Conservation (phyloP, 805 yeast species). For the Jamesozyma piceae region DNA sequence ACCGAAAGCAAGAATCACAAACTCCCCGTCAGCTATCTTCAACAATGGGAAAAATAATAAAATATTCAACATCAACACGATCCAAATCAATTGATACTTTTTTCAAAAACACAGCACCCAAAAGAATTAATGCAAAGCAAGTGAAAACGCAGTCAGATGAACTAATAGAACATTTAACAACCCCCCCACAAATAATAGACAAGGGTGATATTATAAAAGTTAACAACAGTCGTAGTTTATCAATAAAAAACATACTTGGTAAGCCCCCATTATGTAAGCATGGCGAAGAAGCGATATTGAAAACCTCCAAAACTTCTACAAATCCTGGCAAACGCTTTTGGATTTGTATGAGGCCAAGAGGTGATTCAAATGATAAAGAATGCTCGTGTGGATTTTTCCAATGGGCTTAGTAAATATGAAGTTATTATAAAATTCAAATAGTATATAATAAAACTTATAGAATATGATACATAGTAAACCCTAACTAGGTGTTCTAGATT, state of each 20-base stretch:
- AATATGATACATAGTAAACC: neutral
- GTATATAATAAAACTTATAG: neutral
- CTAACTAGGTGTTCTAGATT: neutral
- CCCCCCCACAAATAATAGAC: neutral
- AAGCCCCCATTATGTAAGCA: conserved; percentile 41
- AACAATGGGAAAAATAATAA: neutral
- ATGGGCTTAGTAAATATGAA: conserved; percentile 32
- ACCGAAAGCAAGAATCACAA: conserved; percentile 1
- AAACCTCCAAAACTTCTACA: conserved; percentile 36
- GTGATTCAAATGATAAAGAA: conserved; percentile 21
- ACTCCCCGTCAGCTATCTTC: neutral
- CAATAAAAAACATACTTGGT: conserved; percentile 18
- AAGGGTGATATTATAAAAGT: neutral
- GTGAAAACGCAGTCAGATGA: neutral
- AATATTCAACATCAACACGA: conserved; percentile 1
- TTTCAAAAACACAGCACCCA: conserved; percentile 2
- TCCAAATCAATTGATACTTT: conserved; percentile 8
- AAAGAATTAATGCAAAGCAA: neutral
- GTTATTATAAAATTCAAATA: neutral
- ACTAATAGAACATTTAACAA: neutral
- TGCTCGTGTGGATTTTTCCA: conserved; percentile 45
- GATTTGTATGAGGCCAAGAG: conserved; percentile 39
- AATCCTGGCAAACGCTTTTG: conserved; percentile 46
- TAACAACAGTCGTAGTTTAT: neutral
- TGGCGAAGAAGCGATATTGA: conserved; percentile 36